Evolutionary conservation across 768 basidiomycete species (phyloP).

Genomic region (Auriculariales sp.): DNA sequence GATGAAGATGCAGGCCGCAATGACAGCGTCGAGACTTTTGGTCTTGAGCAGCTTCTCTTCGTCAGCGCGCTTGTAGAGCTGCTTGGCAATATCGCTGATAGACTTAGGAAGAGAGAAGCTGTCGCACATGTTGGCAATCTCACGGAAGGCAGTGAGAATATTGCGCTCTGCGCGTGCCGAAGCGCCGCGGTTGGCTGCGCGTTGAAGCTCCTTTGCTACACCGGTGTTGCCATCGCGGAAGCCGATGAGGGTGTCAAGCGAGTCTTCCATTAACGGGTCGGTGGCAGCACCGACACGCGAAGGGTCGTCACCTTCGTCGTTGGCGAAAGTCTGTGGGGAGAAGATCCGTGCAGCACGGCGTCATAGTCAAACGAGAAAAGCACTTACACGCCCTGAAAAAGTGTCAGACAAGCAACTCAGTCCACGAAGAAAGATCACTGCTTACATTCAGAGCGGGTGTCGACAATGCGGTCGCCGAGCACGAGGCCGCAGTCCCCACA

Average conservation of each 20-base stretch:
- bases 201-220: constrained; percentile 80
- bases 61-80: constrained; percentile 92
- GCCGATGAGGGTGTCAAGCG: constrained; percentile 88
- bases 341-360: constrained; percentile 3
- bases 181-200: constrained; percentile 69
- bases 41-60: constrained; percentile 88
- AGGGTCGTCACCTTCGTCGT: constrained; percentile 98
- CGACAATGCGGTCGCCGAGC: constrained; percentile 89
- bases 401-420: constrained; percentile 8
- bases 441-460: constrained; percentile 96
- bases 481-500: constrained; percentile 89
- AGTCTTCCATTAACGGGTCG: constrained; percentile 87
- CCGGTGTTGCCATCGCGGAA: constrained; percentile 93
- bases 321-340: constrained; percentile 80
- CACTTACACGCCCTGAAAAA: constrained; percentile 13
- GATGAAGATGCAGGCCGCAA: constrained; percentile 96
- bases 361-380: constrained; percentile 10
- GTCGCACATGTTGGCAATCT: constrained; percentile 90
- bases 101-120: constrained; percentile 87
- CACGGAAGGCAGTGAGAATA: constrained; percentile 75
- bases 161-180: constrained; percentile 68
- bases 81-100: constrained; percentile 91
- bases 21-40: constrained; percentile 83
- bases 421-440: constrained; percentile 12
- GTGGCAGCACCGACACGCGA: constrained; percentile 97